Evolutionary conservation across 208 protist species (phyloP).

Genomic region (Wallacemonas sp.): DNA sequence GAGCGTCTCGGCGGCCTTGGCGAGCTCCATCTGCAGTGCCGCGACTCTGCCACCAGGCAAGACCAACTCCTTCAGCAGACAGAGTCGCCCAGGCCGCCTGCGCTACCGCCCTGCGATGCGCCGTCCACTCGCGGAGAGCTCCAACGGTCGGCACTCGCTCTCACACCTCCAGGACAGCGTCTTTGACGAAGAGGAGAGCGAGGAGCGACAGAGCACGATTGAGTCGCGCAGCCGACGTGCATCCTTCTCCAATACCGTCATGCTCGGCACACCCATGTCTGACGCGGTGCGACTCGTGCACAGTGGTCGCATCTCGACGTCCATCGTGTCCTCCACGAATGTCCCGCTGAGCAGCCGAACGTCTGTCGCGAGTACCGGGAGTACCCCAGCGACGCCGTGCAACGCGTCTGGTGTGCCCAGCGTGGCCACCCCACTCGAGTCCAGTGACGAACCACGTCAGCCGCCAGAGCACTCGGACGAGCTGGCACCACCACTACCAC

Average conservation of each 20-base stretch:
- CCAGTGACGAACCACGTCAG: too few relatives aligned
- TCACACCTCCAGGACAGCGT: neutral
- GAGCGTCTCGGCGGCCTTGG: neutral
- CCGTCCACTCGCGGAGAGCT: neutral
- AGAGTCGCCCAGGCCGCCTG: neutral
- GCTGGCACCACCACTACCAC: too few relatives aligned
- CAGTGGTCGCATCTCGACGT: neutral
- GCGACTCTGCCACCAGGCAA: conserved; percentile 7
- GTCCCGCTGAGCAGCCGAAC: neutral
- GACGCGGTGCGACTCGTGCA: neutral
- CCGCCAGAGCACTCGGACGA: too few relatives aligned
- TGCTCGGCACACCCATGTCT: neutral
- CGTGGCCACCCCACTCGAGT: too few relatives aligned
- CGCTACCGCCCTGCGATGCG: neutral
- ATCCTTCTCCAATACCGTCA: conserved; percentile 5
- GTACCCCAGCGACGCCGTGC: too few relatives aligned
- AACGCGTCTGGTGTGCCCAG: too few relatives aligned
- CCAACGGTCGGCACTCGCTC: neutral
- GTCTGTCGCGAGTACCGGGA: too few relatives aligned
- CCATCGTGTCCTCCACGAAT: neutral
- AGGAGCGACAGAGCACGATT: neutral
- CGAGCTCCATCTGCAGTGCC: conserved; percentile 10
- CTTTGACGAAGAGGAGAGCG: conserved; percentile 5
- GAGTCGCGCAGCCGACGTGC: neutral
- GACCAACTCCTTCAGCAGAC: neutral